These are phyloP conservation scores for Xerocomus spinulosus DNA, from an alignment of 768 basidiomycete genomes.

Conservation along the genomic window DNA sequence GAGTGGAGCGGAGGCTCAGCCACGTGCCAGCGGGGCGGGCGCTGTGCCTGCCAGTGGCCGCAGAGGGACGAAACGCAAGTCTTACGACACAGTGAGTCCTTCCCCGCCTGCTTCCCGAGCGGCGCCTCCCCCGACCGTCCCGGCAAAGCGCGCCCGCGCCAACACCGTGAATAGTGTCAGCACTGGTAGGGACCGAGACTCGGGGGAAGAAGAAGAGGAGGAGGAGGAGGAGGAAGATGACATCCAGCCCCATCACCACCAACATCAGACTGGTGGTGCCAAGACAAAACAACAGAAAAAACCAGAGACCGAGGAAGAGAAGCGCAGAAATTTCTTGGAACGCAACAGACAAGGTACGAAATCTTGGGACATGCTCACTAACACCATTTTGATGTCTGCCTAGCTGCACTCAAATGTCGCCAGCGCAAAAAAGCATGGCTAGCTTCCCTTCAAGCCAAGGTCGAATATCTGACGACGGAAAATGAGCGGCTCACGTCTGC, in stretches of 20 bases:
- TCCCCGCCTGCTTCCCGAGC: constrained; percentile 25
- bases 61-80: constrained; percentile 70
- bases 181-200: constrained; percentile 35
- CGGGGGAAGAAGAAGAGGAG: constrained; percentile 33
- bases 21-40: no score
- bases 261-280: constrained; percentile 14
- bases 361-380: not conserved
- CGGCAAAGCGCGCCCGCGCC: constrained; percentile 37
- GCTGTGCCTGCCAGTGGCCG: constrained; percentile 28
- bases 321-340: constrained; percentile 93
- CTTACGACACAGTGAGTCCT: constrained; percentile 43
- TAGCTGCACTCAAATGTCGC: constrained; percentile 97
- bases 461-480: constrained; percentile 88
- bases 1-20: no score
- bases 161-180: constrained; percentile 30
- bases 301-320: constrained; percentile 97
- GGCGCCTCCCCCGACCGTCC: constrained; percentile 21
- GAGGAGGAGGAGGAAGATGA: constrained; percentile 39
- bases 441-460: constrained; percentile 84
- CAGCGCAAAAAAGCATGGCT: constrained; percentile 99
- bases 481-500: constrained; percentile 91
- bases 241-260: constrained; percentile 15
- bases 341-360: constrained; percentile 88
- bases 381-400: constrained; percentile 3
- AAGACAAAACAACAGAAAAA: constrained; percentile 49